Base-by-base conservation (phyloP, 2,329 filamentous ascomycete genomes). In the Lasiodiplodia citricola region DNA sequence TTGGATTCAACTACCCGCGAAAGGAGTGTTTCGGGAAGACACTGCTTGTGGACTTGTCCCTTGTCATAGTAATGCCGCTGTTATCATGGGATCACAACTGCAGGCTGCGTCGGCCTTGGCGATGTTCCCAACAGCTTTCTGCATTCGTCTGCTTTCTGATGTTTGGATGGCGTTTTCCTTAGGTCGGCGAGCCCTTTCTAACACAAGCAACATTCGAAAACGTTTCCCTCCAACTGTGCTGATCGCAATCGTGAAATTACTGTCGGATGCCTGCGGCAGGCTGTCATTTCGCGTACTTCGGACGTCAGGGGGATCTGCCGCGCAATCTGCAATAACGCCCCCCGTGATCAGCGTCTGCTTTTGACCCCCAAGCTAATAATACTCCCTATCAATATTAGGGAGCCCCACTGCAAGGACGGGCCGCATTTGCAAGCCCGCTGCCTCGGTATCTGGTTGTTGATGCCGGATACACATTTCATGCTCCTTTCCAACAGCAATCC, bases 231-330 rank as follows among this genome's bases (percentile, higher is more conserved):
- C 44, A 52, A 38, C 28, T 23, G n/a, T 28, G 21, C 44, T 64
- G 60, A 52, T 35, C 31, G 6, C 8, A 28, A 52, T 64, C 47
- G 47, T 47, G 23, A 38, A 64, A 64, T 64, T 64, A 52, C 60
- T 6, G 18, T 37, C 10, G 16, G 23, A 31, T 38, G 31, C 44
- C 23, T 21, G 23, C 44, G 56, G 56, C 56, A 16, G 37, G 56
- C 55, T 14, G 38, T 60, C 16, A 47, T 44, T 21, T 60, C 56
- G 56, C 38, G 37, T 47, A 16, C 31, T 8, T 63, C 28, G 41
- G 37, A 18, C 4, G n/a, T 64, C 60, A 64, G 60, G 60, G 60
- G 60, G 60, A 64, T 64, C 60, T 52, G 31, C 60, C 28, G 47
- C 44, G 28, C 47, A 64, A 64, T 11, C 60, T 47, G 44, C 60